A percentile compares a stretch with the other conserved stretches of the same genome.
Evolutionary conservation across 441 rosid species (phyloP).

Genomic region (Iberis amara): DNA sequence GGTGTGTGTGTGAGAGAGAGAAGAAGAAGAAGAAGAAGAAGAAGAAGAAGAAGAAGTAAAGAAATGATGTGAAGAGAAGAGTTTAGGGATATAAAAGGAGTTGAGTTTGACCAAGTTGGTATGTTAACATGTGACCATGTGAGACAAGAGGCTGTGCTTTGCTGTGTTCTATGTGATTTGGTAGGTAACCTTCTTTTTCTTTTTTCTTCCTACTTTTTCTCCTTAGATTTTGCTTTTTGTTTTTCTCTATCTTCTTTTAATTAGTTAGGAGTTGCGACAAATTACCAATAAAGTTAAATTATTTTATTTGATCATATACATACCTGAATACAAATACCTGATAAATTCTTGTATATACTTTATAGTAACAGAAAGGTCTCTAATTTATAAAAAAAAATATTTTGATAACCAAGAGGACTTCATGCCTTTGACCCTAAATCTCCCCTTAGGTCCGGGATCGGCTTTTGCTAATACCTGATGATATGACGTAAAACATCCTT

Average conservation of each 20-base stretch:
- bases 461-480: too few species aligned
- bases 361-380: too few species aligned
- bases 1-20: neutral
- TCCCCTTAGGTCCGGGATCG: too few species aligned
- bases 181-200: constrained; percentile 34
- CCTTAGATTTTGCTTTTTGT: constrained; percentile 24
- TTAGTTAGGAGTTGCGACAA: constrained; percentile 8
- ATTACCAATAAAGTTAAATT: too few species aligned
- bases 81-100: constrained; percentile 16
- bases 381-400: too few species aligned
- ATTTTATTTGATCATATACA: too few species aligned
- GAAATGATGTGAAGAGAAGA: constrained; percentile 32
- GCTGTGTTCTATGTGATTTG: constrained; percentile 31
- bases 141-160: constrained; percentile 28
- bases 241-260: neutral
- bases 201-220: constrained; percentile 21
- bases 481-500: too few species aligned
- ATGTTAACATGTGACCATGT: constrained; percentile 33
- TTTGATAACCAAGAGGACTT: too few species aligned
- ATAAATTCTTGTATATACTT: too few species aligned
- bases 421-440: too few species aligned
- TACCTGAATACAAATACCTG: too few species aligned
- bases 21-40: constrained; percentile 1
- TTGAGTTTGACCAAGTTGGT: constrained; percentile 61
- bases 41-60: constrained; percentile 13